Base-by-base conservation (phyloP, 164 flowering plant genomes). In the Stephania yunnanensis region DNA sequence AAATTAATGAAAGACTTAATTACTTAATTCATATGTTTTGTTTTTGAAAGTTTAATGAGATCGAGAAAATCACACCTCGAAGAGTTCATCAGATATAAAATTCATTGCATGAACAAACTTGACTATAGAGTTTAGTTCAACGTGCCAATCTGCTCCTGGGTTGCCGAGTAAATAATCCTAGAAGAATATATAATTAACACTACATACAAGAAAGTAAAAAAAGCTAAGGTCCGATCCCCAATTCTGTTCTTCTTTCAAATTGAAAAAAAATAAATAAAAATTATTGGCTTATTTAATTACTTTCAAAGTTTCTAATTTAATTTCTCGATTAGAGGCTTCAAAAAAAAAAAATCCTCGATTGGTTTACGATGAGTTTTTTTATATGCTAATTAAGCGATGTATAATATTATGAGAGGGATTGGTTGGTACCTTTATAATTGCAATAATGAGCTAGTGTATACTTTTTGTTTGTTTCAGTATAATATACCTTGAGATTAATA, bases 91-190 rank as follows among this genome's bases (percentile, higher is more conserved):
- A 12, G 82, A 80, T 61, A 80, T 76, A 48, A 80, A 73, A 7
- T 71, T 76, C 82, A 80, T 76, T 45, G 68, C 76, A 73, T 73
- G 76, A 20, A 65, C 68, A 73, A 69, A 80, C 17, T 67, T 55
- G 36, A 80, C 52, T 29, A 9, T 7, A 19, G 63, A 3, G 52
- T 76, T 76, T n/a, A 5, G n/a, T 1, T 80, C 82, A 3, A 70
- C 5, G 10, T 48, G 22, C 9, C 10, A 12, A 73, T 76, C 79
- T 31, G 78, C 45, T 15, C 12, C 67, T 17, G 76, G 76, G 53
- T 80, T 80, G 19, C 82, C 79, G 15, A 73, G 66, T 25, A 80
- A 30, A 68, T 76, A 80, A 1, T 79, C 82, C 82, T 80, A 68
- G 36, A 78, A 13, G 13, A 25, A 77, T 31, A 36, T 36, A 36